Percentiles rank a stretch among this genome's conserved stretches.
These are phyloP conservation scores for Cryphonectria carpinicola DNA, from an alignment of 2,329 filamentous ascomycete genomes.

Conservation along the genomic window DNA sequence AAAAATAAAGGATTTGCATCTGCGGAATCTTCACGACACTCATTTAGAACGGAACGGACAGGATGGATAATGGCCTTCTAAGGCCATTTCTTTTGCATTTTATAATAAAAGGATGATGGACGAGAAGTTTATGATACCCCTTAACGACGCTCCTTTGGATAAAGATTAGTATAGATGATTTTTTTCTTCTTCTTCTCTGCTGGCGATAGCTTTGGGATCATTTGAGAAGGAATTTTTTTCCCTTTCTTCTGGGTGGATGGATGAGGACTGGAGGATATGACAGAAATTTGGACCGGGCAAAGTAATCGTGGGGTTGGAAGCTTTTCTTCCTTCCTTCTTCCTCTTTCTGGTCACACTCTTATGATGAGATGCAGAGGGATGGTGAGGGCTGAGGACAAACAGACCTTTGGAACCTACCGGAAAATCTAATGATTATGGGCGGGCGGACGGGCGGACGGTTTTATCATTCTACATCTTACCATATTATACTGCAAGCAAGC, in stretches of 20 bases:
- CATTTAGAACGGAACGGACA: slow-evolving; percentile 13
- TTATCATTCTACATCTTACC: background rate
- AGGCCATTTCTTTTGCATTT: background rate
- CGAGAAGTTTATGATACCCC: background rate
- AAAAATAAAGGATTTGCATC: background rate
- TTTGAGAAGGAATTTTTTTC: background rate
- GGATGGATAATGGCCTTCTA: background rate
- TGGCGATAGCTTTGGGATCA: background rate
- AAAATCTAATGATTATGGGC: background rate
- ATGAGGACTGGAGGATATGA: background rate
- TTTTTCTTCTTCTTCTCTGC: background rate
- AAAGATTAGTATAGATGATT: background rate
- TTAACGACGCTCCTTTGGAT: slow-evolving; percentile 13
- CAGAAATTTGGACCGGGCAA: background rate
- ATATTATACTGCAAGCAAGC: slow-evolving; percentile 20
- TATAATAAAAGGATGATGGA: background rate
- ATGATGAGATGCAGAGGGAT: background rate
- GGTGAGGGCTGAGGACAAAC: background rate
- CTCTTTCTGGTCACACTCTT: background rate
- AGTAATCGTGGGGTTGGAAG: background rate
- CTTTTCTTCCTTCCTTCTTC: background rate
- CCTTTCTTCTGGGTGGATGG: background rate
- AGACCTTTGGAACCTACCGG: background rate
- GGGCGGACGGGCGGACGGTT: background rate
- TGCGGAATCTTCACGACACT: slow-evolving; percentile 16